These are phyloP conservation scores for sweet orange (Citrus sinensis) DNA, from an alignment of 345 rosid species.

Conservation along the genomic window DNA sequence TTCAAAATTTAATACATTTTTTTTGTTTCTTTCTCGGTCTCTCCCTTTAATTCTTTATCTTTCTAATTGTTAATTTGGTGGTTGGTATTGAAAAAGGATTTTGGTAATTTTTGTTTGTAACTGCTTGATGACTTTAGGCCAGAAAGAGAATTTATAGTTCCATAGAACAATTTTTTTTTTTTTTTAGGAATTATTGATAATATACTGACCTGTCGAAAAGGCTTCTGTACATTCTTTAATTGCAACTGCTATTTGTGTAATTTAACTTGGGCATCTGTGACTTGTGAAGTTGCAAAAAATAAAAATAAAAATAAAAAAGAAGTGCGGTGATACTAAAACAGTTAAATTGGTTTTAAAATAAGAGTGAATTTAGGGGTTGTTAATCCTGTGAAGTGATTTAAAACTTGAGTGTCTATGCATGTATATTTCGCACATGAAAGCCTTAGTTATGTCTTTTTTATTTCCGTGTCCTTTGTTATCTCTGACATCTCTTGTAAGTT, in stretches of 20 bases:
- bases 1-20: no score
- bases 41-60: no score
- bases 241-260: not conserved
- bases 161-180: not conserved
- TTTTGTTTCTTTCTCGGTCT: no score
- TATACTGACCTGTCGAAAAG: not conserved
- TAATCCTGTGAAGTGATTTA: not conserved
- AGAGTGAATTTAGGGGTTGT: not conserved
- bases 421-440: not conserved
- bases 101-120: no score
- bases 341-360: not conserved
- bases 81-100: no score
- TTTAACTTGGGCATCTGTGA: not conserved
- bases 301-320: no score
- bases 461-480: not conserved
- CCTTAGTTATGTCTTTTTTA: not conserved
- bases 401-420: not conserved
- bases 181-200: not conserved
- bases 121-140: constrained; percentile 30
- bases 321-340: not conserved
- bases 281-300: not conserved
- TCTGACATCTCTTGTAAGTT: constrained; percentile 47
- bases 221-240: not conserved
- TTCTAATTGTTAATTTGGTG: no score
- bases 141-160: not conserved